Evolutionary conservation across 1,284 basidiomycete genomes (phyloP).

Genomic region (Pisolithus thermaeus): DNA sequence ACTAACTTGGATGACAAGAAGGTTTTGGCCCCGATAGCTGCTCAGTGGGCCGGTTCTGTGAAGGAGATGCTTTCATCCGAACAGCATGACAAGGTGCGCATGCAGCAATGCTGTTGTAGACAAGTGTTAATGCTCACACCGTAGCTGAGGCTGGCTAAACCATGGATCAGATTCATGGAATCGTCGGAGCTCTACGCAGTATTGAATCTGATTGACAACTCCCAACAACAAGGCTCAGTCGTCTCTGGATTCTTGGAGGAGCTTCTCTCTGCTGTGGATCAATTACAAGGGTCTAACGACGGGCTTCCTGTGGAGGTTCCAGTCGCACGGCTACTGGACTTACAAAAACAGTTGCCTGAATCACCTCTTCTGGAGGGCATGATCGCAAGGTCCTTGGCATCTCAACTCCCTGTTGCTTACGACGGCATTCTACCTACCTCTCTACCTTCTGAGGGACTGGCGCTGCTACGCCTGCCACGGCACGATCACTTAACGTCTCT

Average conservation of each 20-base stretch:
- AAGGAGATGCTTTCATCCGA: conserved; percentile 11
- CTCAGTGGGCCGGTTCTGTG: conserved; percentile 27
- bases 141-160: conserved; percentile 29
- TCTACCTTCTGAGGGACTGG: conserved; percentile 16
- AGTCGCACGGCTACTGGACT: conserved; percentile 29
- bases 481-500: conserved; percentile 17
- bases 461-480: conserved; percentile 22
- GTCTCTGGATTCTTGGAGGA: conserved; percentile 31
- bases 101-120: neutral
- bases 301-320: conserved; percentile 19
- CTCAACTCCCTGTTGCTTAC: conserved; percentile 38
- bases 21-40: conserved; percentile 24
- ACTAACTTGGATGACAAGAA: conserved; percentile 19
- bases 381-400: conserved; percentile 37
- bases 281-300: conserved; percentile 6
- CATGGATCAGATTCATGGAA: conserved; percentile 48
- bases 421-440: conserved; percentile 28
- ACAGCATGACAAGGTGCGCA: conserved; percentile 15
- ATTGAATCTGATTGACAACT: conserved; percentile 26
- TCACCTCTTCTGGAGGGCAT: conserved; percentile 40
- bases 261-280: conserved; percentile 17
- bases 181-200: conserved; percentile 32
- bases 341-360: conserved; percentile 32
- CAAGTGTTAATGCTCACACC: neutral
- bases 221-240: conserved; percentile 15